These are phyloP conservation scores for Albophoma yamanashiensis DNA, from an alignment of 2,329 filamentous ascomycete genomes.

Conservation along the genomic window DNA sequence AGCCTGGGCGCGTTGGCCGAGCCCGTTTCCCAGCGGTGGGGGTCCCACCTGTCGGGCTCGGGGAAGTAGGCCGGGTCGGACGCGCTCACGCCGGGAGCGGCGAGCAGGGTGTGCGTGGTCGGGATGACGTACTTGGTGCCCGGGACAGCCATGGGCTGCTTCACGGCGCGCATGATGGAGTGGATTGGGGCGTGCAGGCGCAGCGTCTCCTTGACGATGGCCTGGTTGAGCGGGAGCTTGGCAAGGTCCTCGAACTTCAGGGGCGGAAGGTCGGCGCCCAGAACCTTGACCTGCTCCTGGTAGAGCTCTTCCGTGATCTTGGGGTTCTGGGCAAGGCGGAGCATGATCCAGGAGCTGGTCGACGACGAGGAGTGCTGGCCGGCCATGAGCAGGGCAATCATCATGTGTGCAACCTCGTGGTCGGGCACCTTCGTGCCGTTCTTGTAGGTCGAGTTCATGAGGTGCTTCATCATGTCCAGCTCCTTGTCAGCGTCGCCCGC, in stretches of 20 bases:
- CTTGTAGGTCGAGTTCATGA: conserved; percentile 82
- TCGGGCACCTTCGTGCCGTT: conserved; percentile 70
- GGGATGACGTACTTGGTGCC: conserved; percentile 79
- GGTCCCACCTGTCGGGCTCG: conserved; percentile 74
- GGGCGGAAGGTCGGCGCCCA: conserved; percentile 65
- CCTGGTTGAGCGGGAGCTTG: conserved; percentile 70
- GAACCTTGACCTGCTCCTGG: conserved; percentile 63
- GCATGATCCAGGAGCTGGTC: conserved; percentile 74
- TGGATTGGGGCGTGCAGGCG: conserved; percentile 88
- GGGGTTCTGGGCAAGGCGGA: conserved; percentile 67
- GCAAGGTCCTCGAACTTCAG: conserved; percentile 69
- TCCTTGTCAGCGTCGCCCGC: conserved; percentile 36
- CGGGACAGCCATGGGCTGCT: conserved; percentile 72
- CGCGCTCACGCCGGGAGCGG: conserved; percentile 74
- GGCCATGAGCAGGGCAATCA: conserved; percentile 89
- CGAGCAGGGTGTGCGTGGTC: conserved; percentile 67
- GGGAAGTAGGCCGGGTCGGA: conserved; percentile 68
- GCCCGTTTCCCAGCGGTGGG: conserved; percentile 75
- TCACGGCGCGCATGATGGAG: conserved; percentile 88
- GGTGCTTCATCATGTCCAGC: conserved; percentile 79
- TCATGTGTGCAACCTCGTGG: conserved; percentile 80
- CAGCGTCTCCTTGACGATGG: conserved; percentile 85
- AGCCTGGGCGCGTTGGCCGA: conserved; percentile 43
- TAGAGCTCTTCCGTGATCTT: conserved; percentile 73
- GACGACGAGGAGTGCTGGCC: conserved; percentile 84